Conservation (phyloP, 306 rosid genomes). For the Begonia fuchsioides region DNA sequence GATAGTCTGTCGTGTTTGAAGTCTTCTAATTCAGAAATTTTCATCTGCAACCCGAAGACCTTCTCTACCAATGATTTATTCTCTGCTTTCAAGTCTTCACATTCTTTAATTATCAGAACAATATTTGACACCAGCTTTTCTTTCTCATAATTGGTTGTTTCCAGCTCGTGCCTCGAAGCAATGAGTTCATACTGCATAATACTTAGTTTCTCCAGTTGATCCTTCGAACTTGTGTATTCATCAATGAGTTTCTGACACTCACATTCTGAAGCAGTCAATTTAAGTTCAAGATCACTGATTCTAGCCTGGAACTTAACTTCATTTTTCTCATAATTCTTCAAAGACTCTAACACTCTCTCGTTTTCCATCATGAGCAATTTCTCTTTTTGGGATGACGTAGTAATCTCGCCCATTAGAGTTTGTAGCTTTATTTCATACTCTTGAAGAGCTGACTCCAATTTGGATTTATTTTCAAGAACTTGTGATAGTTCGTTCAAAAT, state of each 20-base stretch:
- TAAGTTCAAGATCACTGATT: constrained; percentile 21
- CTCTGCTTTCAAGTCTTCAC: constrained; percentile 22
- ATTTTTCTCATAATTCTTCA: constrained; percentile 19
- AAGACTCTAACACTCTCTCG: constrained; percentile 15
- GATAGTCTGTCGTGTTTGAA: constrained; percentile 10
- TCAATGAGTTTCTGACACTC: constrained; percentile 18
- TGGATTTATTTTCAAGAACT: constrained; percentile 10
- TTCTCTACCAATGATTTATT: constrained; percentile 15
- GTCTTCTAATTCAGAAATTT: constrained; percentile 21
- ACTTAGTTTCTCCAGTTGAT: constrained; percentile 11
- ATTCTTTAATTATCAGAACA: constrained; percentile 11
- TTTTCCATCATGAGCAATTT: constrained; percentile 10
- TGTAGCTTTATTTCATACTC: constrained; percentile 17
- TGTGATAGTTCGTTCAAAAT: constrained; percentile 14
- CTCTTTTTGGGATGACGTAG: constrained; percentile 14
- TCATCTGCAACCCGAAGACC: constrained; percentile 12
- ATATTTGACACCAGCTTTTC: constrained; percentile 12
- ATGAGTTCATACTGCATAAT: constrained; percentile 13
- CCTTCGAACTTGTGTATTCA: constrained; percentile 15
- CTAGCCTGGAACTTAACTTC: constrained; percentile 19
- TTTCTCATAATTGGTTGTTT: constrained; percentile 15
- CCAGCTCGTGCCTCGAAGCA: constrained; percentile 13
- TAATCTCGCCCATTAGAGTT: constrained; percentile 14
- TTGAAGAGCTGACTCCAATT: constrained; percentile 11
- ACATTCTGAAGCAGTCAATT: constrained; percentile 21